phyloP scores from a whole-genome alignment of 441 rosid species.

The Viola pubescens region DNA sequence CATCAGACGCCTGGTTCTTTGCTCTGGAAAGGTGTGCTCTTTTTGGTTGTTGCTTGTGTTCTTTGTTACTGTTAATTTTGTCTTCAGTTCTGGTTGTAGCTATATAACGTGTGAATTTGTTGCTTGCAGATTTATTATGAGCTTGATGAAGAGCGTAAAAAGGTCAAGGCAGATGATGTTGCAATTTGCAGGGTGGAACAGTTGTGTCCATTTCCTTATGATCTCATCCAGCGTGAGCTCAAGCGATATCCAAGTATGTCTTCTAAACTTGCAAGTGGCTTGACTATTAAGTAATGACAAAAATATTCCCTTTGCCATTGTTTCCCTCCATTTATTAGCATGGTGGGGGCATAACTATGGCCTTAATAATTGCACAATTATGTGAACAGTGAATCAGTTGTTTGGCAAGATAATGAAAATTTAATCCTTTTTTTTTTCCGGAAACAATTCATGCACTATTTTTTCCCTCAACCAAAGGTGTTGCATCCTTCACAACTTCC shows the following conservation, averaged over 20 bases:
- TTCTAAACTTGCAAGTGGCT: slow-evolving; percentile 1
- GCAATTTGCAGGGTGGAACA: slow-evolving; percentile 97
- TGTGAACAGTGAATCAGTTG: too few relatives aligned
- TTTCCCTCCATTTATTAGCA: too few relatives aligned
- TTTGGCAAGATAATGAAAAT: too few relatives aligned
- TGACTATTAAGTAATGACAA: background rate
- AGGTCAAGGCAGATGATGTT: slow-evolving; percentile 52
- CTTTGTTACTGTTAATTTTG: slow-evolving; percentile 5
- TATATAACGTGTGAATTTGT: slow-evolving; percentile 7
- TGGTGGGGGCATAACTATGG: too few relatives aligned
- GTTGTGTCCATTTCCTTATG: slow-evolving; percentile 91
- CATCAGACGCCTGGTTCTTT: slow-evolving; percentile 82
- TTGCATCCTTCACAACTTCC: too few relatives aligned
- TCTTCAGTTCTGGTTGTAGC: background rate
- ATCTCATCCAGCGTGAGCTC: slow-evolving; percentile 87
- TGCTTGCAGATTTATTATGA: slow-evolving; percentile 77
- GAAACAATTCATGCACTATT: too few relatives aligned
- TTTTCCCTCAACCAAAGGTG: too few relatives aligned
- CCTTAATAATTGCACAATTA: too few relatives aligned
- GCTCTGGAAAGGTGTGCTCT: slow-evolving; percentile 80
- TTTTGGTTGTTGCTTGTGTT: background rate
- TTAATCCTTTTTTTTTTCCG: too few relatives aligned
- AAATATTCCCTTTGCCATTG: background rate
- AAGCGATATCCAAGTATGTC: slow-evolving; percentile 88
- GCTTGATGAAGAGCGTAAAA: slow-evolving; percentile 78